Conservation (phyloP, 305 asterid genomes). For the Ilex paraguariensis region DNA sequence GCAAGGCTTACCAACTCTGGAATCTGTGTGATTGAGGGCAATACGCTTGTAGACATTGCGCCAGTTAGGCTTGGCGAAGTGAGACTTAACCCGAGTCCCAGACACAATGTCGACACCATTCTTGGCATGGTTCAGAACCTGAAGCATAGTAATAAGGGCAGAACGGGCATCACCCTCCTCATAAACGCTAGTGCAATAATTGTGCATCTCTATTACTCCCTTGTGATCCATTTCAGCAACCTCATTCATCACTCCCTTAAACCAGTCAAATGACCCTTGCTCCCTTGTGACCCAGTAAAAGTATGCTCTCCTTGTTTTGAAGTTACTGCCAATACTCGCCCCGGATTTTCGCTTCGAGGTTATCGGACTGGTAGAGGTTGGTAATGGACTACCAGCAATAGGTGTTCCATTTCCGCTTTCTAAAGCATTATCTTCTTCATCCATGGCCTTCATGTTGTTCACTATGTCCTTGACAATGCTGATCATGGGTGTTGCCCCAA, state of each 20-base stretch:
- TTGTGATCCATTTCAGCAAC: constrained; percentile 62
- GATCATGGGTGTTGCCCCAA: constrained; percentile 90
- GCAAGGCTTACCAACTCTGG: constrained; percentile 53
- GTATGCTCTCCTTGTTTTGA: constrained; percentile 61
- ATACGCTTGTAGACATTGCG: constrained; percentile 70
- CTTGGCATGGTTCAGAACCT: constrained; percentile 73
- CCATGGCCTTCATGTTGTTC: constrained; percentile 56
- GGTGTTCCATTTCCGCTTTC: constrained; percentile 31
- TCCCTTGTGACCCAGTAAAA: constrained; percentile 91
- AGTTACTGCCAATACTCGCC: constrained; percentile 26
- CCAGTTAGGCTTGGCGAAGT: constrained; percentile 88
- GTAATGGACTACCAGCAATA: not conserved
- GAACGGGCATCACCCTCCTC: constrained; percentile 90
- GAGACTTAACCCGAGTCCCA: constrained; percentile 79
- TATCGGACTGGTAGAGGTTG: constrained; percentile 20
- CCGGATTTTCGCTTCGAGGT: constrained; percentile 24
- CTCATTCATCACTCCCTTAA: constrained; percentile 84
- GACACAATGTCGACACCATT: constrained; percentile 77
- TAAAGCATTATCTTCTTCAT: constrained; percentile 29
- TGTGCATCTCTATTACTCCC: constrained; percentile 83
- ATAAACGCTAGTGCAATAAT: constrained; percentile 79
- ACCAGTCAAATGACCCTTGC: constrained; percentile 89
- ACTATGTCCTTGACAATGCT: constrained; percentile 81
- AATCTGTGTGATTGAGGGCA: constrained; percentile 62
- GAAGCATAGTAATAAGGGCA: constrained; percentile 78